Conservation (phyloP, 345 rosid species). For the Populus tremula region DNA sequence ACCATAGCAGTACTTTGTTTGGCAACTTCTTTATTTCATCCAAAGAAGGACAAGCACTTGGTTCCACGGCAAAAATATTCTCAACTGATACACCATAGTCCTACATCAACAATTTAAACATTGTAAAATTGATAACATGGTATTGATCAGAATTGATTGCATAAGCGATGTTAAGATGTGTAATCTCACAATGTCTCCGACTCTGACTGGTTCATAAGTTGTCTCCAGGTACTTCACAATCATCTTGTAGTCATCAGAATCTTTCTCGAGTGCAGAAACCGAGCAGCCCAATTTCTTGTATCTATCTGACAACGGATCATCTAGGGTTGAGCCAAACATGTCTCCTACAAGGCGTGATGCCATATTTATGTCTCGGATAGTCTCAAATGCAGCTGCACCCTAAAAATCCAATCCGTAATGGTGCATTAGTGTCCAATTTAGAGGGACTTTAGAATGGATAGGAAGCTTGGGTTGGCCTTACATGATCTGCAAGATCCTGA, state of each 20-base stretch:
- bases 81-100: conserved; percentile 61
- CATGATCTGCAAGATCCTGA: conserved; percentile 74
- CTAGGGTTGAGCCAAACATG: conserved; percentile 61
- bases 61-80: conserved; percentile 55
- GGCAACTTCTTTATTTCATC: conserved; percentile 65
- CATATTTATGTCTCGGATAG: conserved; percentile 54
- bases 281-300: conserved; percentile 57
- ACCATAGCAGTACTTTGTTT: conserved; percentile 74
- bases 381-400: conserved; percentile 67
- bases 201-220: conserved; percentile 70
- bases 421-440: neutral
- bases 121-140: neutral
- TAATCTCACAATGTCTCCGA: conserved; percentile 57
- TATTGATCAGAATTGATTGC: neutral
- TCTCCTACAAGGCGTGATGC: conserved; percentile 77
- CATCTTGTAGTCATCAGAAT: conserved; percentile 75
- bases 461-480: conserved; percentile 13
- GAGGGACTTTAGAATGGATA: neutral
- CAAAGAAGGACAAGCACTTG: conserved; percentile 48
- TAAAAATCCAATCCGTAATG: conserved; percentile 19
- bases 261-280: conserved; percentile 50
- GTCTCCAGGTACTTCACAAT: conserved; percentile 56
- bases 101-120: conserved; percentile 27
- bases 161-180: neutral
- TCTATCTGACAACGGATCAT: conserved; percentile 62